A percentile compares a stretch with the other conserved stretches of the same genome.
Evolutionary conservation across 441 rosid genomes (phyloP).

Genomic region (Adansonia madagascariensis): DNA sequence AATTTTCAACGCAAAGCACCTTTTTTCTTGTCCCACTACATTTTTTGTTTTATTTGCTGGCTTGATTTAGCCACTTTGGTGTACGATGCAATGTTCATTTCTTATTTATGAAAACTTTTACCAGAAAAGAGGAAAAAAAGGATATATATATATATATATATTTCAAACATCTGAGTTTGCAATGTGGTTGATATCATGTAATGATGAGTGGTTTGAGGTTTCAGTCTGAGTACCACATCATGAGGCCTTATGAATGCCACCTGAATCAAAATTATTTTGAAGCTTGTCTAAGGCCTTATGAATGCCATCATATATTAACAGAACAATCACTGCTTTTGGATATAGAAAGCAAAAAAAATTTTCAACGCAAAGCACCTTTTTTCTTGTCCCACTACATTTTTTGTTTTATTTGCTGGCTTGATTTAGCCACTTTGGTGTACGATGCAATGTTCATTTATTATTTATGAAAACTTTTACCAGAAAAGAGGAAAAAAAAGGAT

Average conservation of each 20-base stretch:
- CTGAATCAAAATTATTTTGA: not conserved
- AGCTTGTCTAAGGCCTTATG: not conserved
- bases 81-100: not conserved
- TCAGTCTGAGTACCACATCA: too few relatives aligned
- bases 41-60: not conserved
- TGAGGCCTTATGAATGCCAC: not conserved
- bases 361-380: too few relatives aligned
- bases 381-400: not conserved
- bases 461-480: not conserved
- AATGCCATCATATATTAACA: not conserved
- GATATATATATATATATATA: not conserved
- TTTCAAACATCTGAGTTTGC: not conserved
- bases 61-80: not conserved
- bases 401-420: slow-evolving; percentile 1
- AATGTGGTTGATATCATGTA: not conserved
- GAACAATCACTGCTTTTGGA: not conserved
- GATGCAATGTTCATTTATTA: not conserved
- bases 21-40: not conserved
- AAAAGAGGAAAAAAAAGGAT: not conserved
- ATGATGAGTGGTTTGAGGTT: not conserved
- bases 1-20: not conserved
- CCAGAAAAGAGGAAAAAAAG: not conserved
- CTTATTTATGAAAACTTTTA: not conserved
- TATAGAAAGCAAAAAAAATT: not conserved
- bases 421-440: not conserved